These are phyloP conservation scores for Candida dajiaensis DNA, from an alignment of 805 yeast species.

Conservation along the genomic window DNA sequence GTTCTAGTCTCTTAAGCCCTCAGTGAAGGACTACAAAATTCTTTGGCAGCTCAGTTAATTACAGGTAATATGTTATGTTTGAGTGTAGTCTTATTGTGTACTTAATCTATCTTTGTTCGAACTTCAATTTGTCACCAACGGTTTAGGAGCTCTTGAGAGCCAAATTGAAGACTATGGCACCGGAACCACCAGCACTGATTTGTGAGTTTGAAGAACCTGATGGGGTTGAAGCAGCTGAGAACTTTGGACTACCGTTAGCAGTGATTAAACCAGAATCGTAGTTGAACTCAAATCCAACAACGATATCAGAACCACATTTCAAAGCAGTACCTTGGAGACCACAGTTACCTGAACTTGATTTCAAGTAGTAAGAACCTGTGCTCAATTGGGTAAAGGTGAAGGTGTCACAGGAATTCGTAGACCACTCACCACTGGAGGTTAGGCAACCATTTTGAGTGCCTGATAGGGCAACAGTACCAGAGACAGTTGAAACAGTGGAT, in stretches of 20 bases:
- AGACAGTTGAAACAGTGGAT: background rate
- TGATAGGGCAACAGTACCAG: constrained; percentile 36
- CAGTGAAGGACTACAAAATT: too few species aligned
- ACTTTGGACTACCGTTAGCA: constrained; percentile 1
- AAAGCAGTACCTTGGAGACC: constrained; percentile 32
- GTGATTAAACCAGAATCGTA: constrained; percentile 1
- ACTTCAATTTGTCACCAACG: too few species aligned
- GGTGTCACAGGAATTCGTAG: constrained; percentile 76
- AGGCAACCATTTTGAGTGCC: constrained; percentile 61
- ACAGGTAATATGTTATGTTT: too few species aligned
- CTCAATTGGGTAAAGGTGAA: constrained; percentile 34
- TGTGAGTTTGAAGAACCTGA: background rate
- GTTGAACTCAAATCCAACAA: constrained; percentile 28
- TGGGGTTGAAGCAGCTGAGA: constrained; percentile 1
- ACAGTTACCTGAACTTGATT: constrained; percentile 68
- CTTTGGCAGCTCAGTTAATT: too few species aligned
- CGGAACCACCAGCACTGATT: background rate
- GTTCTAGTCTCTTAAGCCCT: too few species aligned
- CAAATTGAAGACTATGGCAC: background rate
- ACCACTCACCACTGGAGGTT: constrained; percentile 79
- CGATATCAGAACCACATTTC: constrained; percentile 49
- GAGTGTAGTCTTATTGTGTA: too few species aligned
- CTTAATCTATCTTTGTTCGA: too few species aligned
- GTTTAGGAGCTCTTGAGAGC: background rate
- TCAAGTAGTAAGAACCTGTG: constrained; percentile 49